Evolutionary conservation across 2,329 filamentous ascomycete genomes (phyloP).

Genomic region (Zelopaecilomyces penicillatus): DNA sequence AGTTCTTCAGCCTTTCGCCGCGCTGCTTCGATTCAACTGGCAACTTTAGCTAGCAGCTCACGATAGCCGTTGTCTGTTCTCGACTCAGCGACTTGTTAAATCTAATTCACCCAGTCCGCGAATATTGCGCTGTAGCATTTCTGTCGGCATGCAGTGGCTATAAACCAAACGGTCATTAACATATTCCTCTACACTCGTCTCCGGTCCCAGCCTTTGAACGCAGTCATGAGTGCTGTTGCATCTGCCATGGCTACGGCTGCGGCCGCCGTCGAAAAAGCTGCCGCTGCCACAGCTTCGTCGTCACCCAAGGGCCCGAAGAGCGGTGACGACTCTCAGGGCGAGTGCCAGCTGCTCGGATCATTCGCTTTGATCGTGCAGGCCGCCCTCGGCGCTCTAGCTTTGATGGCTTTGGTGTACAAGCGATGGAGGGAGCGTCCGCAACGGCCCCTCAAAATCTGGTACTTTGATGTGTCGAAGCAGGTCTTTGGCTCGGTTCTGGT

Average conservation of each 20-base stretch:
- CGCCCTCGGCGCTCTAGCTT: constrained; percentile 72
- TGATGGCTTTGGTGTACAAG: constrained; percentile 86
- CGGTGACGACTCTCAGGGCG: constrained; percentile 48
- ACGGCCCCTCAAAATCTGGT: constrained; percentile 91
- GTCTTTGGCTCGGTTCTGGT: constrained; percentile 88
- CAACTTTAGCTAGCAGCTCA: no score
- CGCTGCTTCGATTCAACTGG: no score
- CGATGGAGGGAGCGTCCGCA: constrained; percentile 87
- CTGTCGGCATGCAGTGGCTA: no score
- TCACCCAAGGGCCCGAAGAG: constrained; percentile 16
- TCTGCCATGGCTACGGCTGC: constrained; percentile 14
- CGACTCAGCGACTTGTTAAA: no score
- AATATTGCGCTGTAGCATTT: no score
- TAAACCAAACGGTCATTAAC: no score
- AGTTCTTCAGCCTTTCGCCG: no score
- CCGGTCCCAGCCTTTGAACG: neutral
- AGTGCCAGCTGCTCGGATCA: constrained; percentile 80
- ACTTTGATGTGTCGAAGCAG: constrained; percentile 95
- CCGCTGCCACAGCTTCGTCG: constrained; percentile 16
- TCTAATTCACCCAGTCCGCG: no score
- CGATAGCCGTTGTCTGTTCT: no score
- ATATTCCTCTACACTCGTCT: no score
- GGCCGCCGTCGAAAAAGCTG: constrained; percentile 20
- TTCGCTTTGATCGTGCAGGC: constrained; percentile 89
- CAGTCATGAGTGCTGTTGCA: constrained; percentile 9